Evolutionary conservation across 345 rosid genomes (phyloP).

Genomic region (Reutealis trisperma): DNA sequence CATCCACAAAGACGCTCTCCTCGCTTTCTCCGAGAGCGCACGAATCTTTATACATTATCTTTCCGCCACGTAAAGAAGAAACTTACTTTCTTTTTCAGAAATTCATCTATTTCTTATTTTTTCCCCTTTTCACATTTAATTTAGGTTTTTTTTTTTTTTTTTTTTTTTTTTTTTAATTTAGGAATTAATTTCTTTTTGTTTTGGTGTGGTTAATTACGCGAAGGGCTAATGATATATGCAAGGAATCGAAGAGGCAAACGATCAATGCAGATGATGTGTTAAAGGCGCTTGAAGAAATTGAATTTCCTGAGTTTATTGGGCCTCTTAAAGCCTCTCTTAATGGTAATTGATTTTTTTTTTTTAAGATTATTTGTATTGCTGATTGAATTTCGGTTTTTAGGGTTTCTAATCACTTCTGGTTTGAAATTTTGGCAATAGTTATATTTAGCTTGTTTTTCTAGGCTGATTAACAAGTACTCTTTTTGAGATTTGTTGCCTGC

Average conservation of each 20-base stretch:
- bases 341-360: conserved; percentile 24
- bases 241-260: conserved; percentile 70
- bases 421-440: too few species aligned
- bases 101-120: not conserved
- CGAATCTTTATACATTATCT: conserved; percentile 78
- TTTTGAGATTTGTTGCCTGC: too few species aligned
- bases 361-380: too few species aligned
- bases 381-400: too few species aligned
- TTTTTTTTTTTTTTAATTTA: not conserved
- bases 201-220: not conserved
- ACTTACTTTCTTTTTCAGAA: not conserved
- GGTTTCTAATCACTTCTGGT: too few species aligned
- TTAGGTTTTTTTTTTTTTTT: not conserved
- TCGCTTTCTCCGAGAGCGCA: conserved; percentile 69
- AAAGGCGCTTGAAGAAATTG: conserved; percentile 60
- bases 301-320: conserved; percentile 53
- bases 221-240: conserved; percentile 74
- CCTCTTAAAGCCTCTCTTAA: conserved; percentile 63
- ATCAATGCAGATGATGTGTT: conserved; percentile 62
- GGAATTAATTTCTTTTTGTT: not conserved
- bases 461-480: too few species aligned
- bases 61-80: conserved; percentile 56
- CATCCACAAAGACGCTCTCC: conserved; percentile 61
- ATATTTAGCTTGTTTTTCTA: too few species aligned
- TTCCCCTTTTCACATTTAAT: not conserved